Evolutionary conservation across 768 basidiomycete genomes (phyloP).

Genomic region (Collybia nuda): DNA sequence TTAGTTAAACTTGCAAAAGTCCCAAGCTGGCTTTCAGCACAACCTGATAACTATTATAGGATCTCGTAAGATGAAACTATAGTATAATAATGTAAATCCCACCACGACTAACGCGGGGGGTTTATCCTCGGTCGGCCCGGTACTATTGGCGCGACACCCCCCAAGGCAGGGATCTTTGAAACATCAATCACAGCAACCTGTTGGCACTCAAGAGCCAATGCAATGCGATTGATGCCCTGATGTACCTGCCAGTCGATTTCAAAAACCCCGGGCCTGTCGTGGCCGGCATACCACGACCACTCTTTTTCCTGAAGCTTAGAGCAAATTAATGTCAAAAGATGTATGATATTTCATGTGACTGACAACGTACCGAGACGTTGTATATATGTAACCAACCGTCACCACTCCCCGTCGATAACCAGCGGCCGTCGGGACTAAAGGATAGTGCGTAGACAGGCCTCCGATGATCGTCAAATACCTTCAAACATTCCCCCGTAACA

Average conservation of each 20-base stretch:
- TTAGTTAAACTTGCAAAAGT: too few relatives aligned
- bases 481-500: slow-evolving; percentile 70
- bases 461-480: slow-evolving; percentile 69
- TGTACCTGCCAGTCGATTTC: slow-evolving; percentile 73
- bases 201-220: slow-evolving; percentile 66
- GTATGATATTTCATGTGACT: not conserved
- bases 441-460: slow-evolving; percentile 70
- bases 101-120: too few relatives aligned
- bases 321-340: slow-evolving; percentile 1
- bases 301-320: slow-evolving; percentile 42
- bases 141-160: slow-evolving; percentile 3
- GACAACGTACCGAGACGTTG: slow-evolving; percentile 52
- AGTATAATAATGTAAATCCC: not conserved
- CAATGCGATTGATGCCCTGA: slow-evolving; percentile 57
- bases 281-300: slow-evolving; percentile 66
- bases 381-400: slow-evolving; percentile 80
- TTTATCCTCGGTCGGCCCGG: not conserved
- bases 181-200: slow-evolving; percentile 70
- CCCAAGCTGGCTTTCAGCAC: too few relatives aligned
- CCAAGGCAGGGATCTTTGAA: slow-evolving; percentile 40
- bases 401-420: slow-evolving; percentile 75
- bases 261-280: slow-evolving; percentile 64
- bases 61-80: not conserved
- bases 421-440: slow-evolving; percentile 74
- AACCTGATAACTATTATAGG: not conserved